Evolutionary conservation across 352 stramenopile species (phyloP), one percentile per base, ranked within the genome.

Genomic region (Salisapilia sapeloensis): DNA sequence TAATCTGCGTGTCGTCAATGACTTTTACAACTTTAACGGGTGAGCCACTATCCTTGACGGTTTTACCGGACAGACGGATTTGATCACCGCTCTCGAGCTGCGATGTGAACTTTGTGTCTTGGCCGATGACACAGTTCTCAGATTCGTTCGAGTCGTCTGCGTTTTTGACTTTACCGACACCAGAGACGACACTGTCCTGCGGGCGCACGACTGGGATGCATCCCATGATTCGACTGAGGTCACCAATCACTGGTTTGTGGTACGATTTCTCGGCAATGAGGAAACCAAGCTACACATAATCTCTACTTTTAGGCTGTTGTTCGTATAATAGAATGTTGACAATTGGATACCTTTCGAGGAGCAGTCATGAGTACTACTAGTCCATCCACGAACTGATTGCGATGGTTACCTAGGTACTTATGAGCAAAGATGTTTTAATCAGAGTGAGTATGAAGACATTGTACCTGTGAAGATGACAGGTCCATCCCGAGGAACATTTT

Each of bases 301-400:
- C 13, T 10, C 16, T 13, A 5, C n/a, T n/a, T n/a, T n/a, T n/a
- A n/a, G n/a, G n/a, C n/a, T n/a, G n/a, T n/a, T 12, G 16, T 23
- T 4, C 29, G 30, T 20, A 13, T 9, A 33, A 1, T 11, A 30
- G 20, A 35, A 2, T 0, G 17, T 19, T 6, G 28, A 14, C 20
- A 13, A 14, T 26, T 13, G 5, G 26, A 6, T 18, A 83, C 83
- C 44, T 95, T 96, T 33, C 92, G 82, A 18, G 85, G 70, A 36
- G 69, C 96, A 0, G 75, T 97, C 58, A 92, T 94, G 56, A 91
- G 93, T 35, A 98, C 87, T 38, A 96, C 87, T 22, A 98, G 60
- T 3, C 74, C 92, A 53, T 99, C 94, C 23, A 98, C 91, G 47
- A 99, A 99, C 57, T 99, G 94, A 60, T 99, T 99, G 18, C 91